phyloP scores from a whole-genome alignment of 164 flowering plant species.

The Magnolia sinica region DNA sequence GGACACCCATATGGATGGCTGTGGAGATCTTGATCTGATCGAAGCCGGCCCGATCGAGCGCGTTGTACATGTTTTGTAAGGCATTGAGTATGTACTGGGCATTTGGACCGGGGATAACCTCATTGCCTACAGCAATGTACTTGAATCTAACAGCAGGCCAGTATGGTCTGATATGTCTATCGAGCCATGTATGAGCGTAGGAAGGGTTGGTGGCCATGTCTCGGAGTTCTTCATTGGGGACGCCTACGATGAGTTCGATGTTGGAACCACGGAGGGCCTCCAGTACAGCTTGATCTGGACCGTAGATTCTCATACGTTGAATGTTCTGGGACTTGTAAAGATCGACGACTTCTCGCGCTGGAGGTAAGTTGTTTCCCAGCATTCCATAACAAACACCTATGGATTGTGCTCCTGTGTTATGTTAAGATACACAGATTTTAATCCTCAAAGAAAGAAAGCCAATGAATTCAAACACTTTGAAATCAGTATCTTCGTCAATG shows the following conservation, averaged over 20 bases:
- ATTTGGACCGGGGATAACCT: constrained; percentile 28
- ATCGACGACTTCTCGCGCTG: constrained; percentile 25
- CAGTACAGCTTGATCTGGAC: constrained; percentile 27
- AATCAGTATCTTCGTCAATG: no score
- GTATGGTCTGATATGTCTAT: constrained; percentile 21
- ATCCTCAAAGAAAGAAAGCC: not conserved
- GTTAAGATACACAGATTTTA: not conserved
- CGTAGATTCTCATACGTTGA: constrained; percentile 35
- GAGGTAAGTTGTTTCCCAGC: constrained; percentile 43
- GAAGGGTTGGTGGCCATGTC: constrained; percentile 25
- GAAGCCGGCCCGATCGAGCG: constrained; percentile 24
- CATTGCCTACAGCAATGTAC: constrained; percentile 53
- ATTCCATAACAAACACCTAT: constrained; percentile 34
- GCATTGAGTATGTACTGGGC: constrained; percentile 37
- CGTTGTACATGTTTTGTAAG: constrained; percentile 25
- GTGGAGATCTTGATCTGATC: constrained; percentile 34
- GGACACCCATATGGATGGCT: constrained; percentile 8
- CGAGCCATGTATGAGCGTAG: constrained; percentile 34
- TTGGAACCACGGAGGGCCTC: constrained; percentile 41
- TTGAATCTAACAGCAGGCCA: constrained; percentile 29
- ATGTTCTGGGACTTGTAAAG: constrained; percentile 31
- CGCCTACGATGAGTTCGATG: constrained; percentile 40
- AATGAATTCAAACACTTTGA: not conserved
- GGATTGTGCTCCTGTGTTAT: constrained; percentile 2
- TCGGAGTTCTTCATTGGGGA: constrained; percentile 39